A percentile compares a stretch with the other conserved stretches of the same genome.
phyloP scores from a whole-genome alignment of 1,139 yeast species.

The Ogataea hybrid region DNA sequence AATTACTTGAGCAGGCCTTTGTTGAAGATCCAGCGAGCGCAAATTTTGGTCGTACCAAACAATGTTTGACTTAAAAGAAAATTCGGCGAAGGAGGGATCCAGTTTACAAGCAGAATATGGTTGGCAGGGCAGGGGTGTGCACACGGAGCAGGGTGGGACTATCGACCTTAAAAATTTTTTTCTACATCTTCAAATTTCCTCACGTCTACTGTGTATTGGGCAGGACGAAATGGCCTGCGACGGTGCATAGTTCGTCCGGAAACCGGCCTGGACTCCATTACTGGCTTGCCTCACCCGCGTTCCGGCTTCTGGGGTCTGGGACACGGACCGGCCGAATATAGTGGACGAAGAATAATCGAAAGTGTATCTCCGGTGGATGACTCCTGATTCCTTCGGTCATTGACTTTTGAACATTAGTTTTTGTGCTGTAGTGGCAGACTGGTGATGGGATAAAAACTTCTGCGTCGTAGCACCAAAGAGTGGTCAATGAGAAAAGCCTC shows the following conservation, averaged over 20 bases:
- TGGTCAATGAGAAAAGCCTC: too few species aligned
- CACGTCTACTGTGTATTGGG: slow-evolving; percentile 4
- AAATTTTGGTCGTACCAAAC: slow-evolving; percentile 5
- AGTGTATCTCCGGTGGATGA: slow-evolving; percentile 34
- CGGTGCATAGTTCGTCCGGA: background rate
- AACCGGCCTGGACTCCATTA: background rate
- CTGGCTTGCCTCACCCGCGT: slow-evolving; percentile 19
- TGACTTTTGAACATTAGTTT: slow-evolving; percentile 27
- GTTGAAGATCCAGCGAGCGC: background rate
- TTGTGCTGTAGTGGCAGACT: background rate
- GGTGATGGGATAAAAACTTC: too few species aligned
- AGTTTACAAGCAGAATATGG: slow-evolving; percentile 3
- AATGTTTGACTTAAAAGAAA: slow-evolving; percentile 7
- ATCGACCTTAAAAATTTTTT: slow-evolving; percentile 7
- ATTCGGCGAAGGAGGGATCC: slow-evolving; percentile 10
- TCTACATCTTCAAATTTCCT: background rate
- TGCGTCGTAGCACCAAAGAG: too few species aligned
- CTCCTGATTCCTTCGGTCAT: slow-evolving; percentile 33
- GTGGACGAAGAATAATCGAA: slow-evolving; percentile 17
- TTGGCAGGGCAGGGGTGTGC: slow-evolving; percentile 4
- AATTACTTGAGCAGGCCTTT: background rate
- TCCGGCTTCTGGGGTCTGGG: background rate
- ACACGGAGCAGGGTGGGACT: slow-evolving; percentile 8
- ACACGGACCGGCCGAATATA: background rate
- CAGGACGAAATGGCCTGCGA: slow-evolving; percentile 2